A percentile compares a stretch with the other conserved stretches of the same genome.
phyloP scores from a whole-genome alignment of 306 rosid species.

The Erythrophleum fordii region DNA sequence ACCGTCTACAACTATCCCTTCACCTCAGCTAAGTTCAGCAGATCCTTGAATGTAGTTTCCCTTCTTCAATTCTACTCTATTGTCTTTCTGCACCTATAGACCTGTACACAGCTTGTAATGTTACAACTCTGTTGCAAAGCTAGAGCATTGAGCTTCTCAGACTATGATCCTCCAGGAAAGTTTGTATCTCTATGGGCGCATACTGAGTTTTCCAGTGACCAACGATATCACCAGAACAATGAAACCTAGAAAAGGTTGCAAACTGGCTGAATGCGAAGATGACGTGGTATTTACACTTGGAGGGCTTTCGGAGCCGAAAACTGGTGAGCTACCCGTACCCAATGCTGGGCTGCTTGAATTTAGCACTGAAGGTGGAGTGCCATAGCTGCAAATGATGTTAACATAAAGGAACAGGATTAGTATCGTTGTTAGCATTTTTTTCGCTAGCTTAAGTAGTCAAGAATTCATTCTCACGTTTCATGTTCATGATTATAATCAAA shows the following conservation, averaged over 20 bases:
- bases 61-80: conserved; percentile 33
- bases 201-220: conserved; percentile 40
- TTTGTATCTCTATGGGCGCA: conserved; percentile 36
- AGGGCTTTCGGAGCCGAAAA: conserved; percentile 53
- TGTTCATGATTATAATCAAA: neutral
- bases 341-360: conserved; percentile 70
- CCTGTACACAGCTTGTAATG: conserved; percentile 40
- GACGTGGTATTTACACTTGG: conserved; percentile 46
- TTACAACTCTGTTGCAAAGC: conserved; percentile 3
- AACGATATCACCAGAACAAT: conserved; percentile 50
- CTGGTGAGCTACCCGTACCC: conserved; percentile 50
- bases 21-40: conserved; percentile 32
- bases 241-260: conserved; percentile 58
- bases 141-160: conserved; percentile 20
- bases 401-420: conserved; percentile 36
- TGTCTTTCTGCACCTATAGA: conserved; percentile 37
- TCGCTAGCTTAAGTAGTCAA: neutral
- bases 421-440: neutral
- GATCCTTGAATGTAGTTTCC: conserved; percentile 2
- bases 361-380: conserved; percentile 56
- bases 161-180: conserved; percentile 14
- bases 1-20: conserved; percentile 4
- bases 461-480: neutral
- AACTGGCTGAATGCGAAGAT: conserved; percentile 53
- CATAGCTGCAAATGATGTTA: conserved; percentile 55